Conservation (phyloP, 768 basidiomycete species). For the Termitomyces bulborhizus region DNA sequence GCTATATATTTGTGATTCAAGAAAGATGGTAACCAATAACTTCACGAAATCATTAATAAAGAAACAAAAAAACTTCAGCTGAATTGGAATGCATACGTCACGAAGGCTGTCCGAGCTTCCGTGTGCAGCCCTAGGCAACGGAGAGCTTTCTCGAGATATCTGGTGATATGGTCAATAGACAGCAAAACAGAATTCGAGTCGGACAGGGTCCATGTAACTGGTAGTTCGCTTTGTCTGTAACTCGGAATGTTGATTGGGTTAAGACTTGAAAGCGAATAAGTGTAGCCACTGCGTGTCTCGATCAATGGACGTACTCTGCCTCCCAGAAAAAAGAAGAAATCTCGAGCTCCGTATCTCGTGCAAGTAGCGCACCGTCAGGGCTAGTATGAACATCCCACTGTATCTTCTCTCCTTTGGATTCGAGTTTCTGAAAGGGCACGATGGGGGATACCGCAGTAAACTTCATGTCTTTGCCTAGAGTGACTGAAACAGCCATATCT, state of each 20-base stretch:
- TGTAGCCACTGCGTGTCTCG: not conserved
- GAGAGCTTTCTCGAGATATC: slow-evolving; percentile 29
- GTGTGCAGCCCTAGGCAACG: slow-evolving; percentile 29
- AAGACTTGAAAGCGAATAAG: not conserved
- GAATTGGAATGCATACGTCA: slow-evolving; percentile 26
- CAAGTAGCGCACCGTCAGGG: slow-evolving; percentile 24
- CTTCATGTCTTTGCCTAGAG: slow-evolving; percentile 24
- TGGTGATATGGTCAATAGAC: slow-evolving; percentile 19
- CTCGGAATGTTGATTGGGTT: not conserved
- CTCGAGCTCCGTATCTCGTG: slow-evolving; percentile 20
- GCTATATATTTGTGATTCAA: slow-evolving; percentile 32
- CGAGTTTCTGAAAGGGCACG: slow-evolving; percentile 16
- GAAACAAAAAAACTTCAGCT: not conserved
- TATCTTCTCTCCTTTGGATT: slow-evolving; percentile 14
- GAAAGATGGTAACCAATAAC: slow-evolving; percentile 40
- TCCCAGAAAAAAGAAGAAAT: slow-evolving; percentile 35
- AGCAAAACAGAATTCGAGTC: slow-evolving; percentile 25
- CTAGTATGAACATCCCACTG: slow-evolving; percentile 28
- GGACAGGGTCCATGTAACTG: slow-evolving; percentile 11
- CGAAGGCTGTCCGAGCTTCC: slow-evolving; percentile 39
- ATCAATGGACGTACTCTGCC: slow-evolving; percentile 20
- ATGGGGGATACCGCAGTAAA: slow-evolving; percentile 31
- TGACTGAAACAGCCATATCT: slow-evolving; percentile 22
- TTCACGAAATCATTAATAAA: slow-evolving; percentile 6
- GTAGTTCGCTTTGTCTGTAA: not conserved